Base-by-base conservation (phyloP, 140 eudicot genomes). In the Ambrosia hybrid region DNA sequence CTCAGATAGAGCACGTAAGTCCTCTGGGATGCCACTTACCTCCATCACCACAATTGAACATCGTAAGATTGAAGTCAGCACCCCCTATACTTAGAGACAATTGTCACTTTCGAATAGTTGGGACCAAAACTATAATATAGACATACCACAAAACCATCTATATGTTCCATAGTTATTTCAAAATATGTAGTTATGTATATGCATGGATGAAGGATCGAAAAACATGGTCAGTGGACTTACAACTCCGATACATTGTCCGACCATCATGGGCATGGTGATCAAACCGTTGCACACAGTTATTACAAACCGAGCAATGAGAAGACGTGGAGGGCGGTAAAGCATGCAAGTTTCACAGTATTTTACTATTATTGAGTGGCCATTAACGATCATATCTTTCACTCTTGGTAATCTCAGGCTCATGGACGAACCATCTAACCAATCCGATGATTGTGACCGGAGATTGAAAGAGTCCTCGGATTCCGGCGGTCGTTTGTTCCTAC, bases 181-280 rank as follows among this genome's bases (percentile, higher is more conserved):
- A n/a, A 37, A 36, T 36, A 36, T 36, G 39, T 36, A n/a, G 43
- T 38, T 38, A 38, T 2, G 43, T 38, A 38, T 38, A 38, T 38
- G 43, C 5, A 38, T 38, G 43, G 43, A 38, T 38, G 43, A 38
- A 3, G 5, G 51, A 46, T 46, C 16, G 8, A 38, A 3, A 37
- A 57, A 48, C 68, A 43, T 57, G 26, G 71, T 72, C 3, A 4
- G 30, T 53, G 46, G 43, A 80, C 97, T 91, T 88, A 91, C 97
- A 73, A 70, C 82, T 80, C 97, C 97, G 71, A 91, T 88, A 66
- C 97, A 88, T 65, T 91, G 97, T 15, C 96, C 92, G 26, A 88
- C 95, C 97, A n/a, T n/a, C 97, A 91, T 8, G 97, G 97, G 73
- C 95, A 66, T 85, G 97, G 72, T 91, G 97, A 80, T 91, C 97